phyloP scores from a whole-genome alignment of 2,329 filamentous ascomycete genomes.

The Penicillium concentricum region DNA sequence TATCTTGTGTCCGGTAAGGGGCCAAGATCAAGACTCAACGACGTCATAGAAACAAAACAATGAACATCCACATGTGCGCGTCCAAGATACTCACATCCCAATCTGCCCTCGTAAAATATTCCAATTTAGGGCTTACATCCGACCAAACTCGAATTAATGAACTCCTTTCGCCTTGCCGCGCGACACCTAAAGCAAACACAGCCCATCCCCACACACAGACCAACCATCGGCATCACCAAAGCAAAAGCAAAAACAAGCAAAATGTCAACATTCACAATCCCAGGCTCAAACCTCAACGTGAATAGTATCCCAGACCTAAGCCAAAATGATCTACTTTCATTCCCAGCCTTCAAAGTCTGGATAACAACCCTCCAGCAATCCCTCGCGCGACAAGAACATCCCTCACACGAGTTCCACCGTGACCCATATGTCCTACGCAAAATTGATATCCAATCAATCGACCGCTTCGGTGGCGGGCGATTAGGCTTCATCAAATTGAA shows the following conservation, averaged over 20 bases:
- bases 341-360: slow-evolving; percentile 58
- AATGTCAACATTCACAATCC: slow-evolving; percentile 48
- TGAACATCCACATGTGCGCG: background rate
- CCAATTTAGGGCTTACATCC: background rate
- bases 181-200: slow-evolving; percentile 1
- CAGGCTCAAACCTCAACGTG: slow-evolving; percentile 38
- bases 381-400: slow-evolving; percentile 46
- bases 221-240: background rate
- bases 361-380: slow-evolving; percentile 51
- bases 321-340: slow-evolving; percentile 47
- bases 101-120: background rate
- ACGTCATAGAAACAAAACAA: slow-evolving; percentile 5
- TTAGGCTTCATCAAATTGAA: slow-evolving; percentile 59
- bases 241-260: background rate
- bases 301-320: slow-evolving; percentile 45
- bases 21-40: background rate
- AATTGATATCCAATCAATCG: slow-evolving; percentile 56
- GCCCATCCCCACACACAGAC: background rate
- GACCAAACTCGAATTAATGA: background rate
- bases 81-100: background rate
- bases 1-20: background rate
- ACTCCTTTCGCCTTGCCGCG: background rate
- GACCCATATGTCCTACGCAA: slow-evolving; percentile 52
- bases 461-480: slow-evolving; percentile 51
- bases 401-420: slow-evolving; percentile 52